These are phyloP conservation scores for Kwoniella europaea DNA, from an alignment of 768 basidiomycete genomes.

Conservation along the genomic window DNA sequence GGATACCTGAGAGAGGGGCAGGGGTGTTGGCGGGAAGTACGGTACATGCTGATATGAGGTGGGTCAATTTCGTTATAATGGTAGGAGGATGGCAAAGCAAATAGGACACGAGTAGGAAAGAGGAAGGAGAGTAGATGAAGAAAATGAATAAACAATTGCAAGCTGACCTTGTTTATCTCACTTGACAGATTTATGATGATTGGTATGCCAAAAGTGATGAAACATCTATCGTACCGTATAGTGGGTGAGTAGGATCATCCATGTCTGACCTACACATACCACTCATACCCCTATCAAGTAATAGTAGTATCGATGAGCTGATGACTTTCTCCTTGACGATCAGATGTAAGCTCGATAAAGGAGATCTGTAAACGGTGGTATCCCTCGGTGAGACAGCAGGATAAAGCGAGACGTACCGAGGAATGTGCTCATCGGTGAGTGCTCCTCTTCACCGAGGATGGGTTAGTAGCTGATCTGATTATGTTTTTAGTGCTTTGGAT, in stretches of 20 bases:
- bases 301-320: no score
- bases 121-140: no score
- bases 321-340: neutral
- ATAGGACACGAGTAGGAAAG: no score
- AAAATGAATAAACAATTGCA: no score
- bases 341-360: constrained; percentile 56
- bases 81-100: no score
- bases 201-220: constrained; percentile 78
- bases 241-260: constrained; percentile 47
- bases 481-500: constrained; percentile 69
- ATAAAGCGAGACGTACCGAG: constrained; percentile 32
- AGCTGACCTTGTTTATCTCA: constrained; percentile 19
- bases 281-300: no score
- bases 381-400: constrained; percentile 38
- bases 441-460: neutral
- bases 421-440: constrained; percentile 46
- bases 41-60: constrained; percentile 74
- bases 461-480: neutral
- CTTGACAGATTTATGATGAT: constrained; percentile 59
- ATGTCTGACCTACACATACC: no score
- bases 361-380: constrained; percentile 58
- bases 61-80: constrained; percentile 4
- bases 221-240: constrained; percentile 62
- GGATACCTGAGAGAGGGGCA: constrained; percentile 67
- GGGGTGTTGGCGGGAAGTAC: constrained; percentile 72